Evolutionary conservation across 2,329 filamentous ascomycete species (phyloP).

Genomic region (Leptographium galeiforme): DNA sequence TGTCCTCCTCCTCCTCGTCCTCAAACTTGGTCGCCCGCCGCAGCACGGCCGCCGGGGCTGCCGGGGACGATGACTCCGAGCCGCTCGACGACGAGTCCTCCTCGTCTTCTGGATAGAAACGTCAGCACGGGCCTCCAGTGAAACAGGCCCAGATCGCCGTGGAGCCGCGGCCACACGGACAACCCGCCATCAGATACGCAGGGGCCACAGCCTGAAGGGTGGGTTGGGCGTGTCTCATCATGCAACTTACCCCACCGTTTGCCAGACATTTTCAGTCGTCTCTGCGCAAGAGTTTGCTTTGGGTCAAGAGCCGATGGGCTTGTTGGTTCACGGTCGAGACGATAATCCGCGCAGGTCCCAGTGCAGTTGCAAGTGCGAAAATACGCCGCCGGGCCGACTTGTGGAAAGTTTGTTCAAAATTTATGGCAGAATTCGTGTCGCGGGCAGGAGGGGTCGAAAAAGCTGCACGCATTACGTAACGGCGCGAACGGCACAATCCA

Average conservation of each 20-base stretch:
- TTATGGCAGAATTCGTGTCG: not conserved
- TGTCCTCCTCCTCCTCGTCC: constrained; percentile 74
- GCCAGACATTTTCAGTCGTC: constrained; percentile 18
- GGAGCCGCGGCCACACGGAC: not conserved
- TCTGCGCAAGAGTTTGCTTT: too few relatives aligned
- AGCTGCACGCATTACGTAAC: not conserved
- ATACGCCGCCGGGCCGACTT: not conserved
- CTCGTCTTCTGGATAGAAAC: constrained; percentile 15
- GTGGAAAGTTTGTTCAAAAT: not conserved
- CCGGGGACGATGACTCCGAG: constrained; percentile 25
- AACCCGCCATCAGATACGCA: not conserved
- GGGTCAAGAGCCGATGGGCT: too few relatives aligned
- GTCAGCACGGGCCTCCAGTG: not conserved
- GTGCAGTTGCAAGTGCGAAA: not conserved
- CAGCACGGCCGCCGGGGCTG: constrained; percentile 25
- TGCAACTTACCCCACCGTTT: constrained; percentile 27
- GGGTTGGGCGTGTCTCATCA: too few relatives aligned
- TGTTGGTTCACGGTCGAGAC: too few relatives aligned
- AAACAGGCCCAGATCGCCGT: not conserved
- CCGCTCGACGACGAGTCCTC: constrained; percentile 23
- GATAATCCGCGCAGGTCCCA: too few relatives aligned
- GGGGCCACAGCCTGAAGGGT: not conserved
- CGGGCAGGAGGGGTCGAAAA: not conserved
- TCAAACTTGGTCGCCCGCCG: constrained; percentile 57
- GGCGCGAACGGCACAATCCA: not conserved